Conservation (phyloP, 768 basidiomycete species). For the Termitomyces sp. region DNA sequence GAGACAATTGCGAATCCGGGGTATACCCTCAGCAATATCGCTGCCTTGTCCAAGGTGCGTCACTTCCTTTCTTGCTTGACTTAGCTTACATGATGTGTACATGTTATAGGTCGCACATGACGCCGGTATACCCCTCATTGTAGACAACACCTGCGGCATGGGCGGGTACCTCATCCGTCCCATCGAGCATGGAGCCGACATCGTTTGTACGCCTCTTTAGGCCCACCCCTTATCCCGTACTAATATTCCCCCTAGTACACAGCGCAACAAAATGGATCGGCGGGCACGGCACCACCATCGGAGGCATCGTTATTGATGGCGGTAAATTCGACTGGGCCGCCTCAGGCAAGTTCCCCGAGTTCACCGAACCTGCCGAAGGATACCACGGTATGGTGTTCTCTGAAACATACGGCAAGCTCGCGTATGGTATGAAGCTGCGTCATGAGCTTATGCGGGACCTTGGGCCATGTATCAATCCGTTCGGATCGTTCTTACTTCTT, state of each 20-base stretch:
- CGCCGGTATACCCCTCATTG: slow-evolving; percentile 72
- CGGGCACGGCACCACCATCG: slow-evolving; percentile 79
- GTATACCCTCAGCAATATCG: slow-evolving; percentile 62
- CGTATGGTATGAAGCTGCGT: slow-evolving; percentile 67
- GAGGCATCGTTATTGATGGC: slow-evolving; percentile 71
- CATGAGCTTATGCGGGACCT: slow-evolving; percentile 64
- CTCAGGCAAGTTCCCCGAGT: slow-evolving; percentile 70
- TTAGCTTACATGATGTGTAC: background rate
- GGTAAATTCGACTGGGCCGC: slow-evolving; percentile 74
- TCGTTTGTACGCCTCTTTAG: slow-evolving; percentile 49
- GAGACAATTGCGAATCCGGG: slow-evolving; percentile 82
- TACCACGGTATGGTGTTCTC: slow-evolving; percentile 65
- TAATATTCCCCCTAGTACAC: slow-evolving; percentile 44
- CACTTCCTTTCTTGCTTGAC: background rate
- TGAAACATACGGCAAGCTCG: slow-evolving; percentile 61
- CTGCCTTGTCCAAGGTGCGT: slow-evolving; percentile 65
- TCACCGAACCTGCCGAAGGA: slow-evolving; percentile 75
- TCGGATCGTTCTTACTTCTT: slow-evolving; percentile 73
- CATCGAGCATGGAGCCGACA: slow-evolving; percentile 75
- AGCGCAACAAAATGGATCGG: slow-evolving; percentile 88
- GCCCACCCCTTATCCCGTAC: background rate
- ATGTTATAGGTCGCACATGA: slow-evolving; percentile 63
- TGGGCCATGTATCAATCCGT: slow-evolving; percentile 67
- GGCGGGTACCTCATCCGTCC: slow-evolving; percentile 72
- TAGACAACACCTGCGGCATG: slow-evolving; percentile 80